A percentile compares a stretch with the other conserved stretches of the same genome.
These are phyloP conservation scores for Neofusicoccum ribis DNA, from an alignment of 2,329 filamentous ascomycete species.

Conservation along the genomic window DNA sequence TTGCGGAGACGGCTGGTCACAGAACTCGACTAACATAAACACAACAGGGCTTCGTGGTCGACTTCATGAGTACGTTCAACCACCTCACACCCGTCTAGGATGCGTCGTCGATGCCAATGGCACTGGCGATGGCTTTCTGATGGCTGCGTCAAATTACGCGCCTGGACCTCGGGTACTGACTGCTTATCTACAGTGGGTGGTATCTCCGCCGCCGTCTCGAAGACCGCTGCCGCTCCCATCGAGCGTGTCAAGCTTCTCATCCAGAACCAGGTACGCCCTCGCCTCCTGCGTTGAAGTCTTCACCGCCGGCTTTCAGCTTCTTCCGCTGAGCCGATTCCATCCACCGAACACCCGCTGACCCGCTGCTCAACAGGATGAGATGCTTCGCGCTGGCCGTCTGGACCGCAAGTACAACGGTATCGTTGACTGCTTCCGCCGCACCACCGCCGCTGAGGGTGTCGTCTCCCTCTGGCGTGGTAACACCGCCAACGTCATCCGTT, in stretches of 20 bases:
- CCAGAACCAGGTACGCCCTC: constrained; percentile 92
- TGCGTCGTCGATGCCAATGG: constrained; percentile 28
- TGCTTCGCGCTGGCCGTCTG: constrained; percentile 98
- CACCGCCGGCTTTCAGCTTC: not conserved
- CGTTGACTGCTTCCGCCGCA: constrained; percentile 91
- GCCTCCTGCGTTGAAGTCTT: not conserved
- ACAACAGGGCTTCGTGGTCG: constrained; percentile 83
- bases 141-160: constrained; percentile 1
- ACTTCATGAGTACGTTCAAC: constrained; percentile 91
- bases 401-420: constrained; percentile 97
- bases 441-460: constrained; percentile 85
- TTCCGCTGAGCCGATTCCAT: not conserved
- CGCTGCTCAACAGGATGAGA: constrained; percentile 77
- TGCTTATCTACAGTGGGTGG: constrained; percentile 77
- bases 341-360: constrained; percentile 26
- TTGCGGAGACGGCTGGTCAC: constrained; percentile 16
- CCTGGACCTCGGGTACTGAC: constrained; percentile 41
- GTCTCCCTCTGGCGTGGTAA: constrained; percentile 98
- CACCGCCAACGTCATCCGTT: constrained; percentile 99
- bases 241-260: constrained; percentile 99
- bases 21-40: constrained; percentile 23
- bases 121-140: constrained; percentile 14
- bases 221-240: constrained; percentile 99
- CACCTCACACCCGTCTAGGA: not conserved
- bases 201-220: constrained; percentile 99